Conservation (phyloP, 2,329 filamentous ascomycete genomes). For the Fusarium transvaalense region DNA sequence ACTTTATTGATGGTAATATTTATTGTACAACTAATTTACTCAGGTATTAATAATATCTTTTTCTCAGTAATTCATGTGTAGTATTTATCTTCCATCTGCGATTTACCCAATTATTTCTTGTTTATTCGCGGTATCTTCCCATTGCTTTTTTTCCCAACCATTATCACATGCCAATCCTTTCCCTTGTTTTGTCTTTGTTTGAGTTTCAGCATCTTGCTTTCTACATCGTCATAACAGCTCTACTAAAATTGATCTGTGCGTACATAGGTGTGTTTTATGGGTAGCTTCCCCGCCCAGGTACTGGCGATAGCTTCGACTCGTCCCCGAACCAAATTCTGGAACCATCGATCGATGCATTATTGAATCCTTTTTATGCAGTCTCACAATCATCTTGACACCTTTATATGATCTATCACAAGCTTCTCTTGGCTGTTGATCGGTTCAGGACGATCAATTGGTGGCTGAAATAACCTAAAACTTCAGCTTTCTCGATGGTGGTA, state of each 20-base stretch:
- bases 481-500: background rate
- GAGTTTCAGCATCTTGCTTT: background rate
- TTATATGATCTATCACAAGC: background rate
- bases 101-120: background rate
- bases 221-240: background rate
- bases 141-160: background rate
- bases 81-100: background rate
- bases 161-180: constrained; percentile 31
- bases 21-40: too few species aligned
- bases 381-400: background rate
- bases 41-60: background rate
- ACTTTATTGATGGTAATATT: background rate
- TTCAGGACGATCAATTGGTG: background rate
- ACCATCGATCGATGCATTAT: background rate
- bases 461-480: background rate
- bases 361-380: background rate
- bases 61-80: background rate
- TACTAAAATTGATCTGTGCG: constrained; percentile 2
- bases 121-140: constrained; percentile 1
- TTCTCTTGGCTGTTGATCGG: background rate
- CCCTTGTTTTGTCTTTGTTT: background rate
- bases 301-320: constrained; percentile 27
- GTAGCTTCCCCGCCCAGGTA: background rate
- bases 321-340: constrained; percentile 23
- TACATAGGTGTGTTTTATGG: background rate